Base-by-base conservation (phyloP, 2,329 filamentous ascomycete species). In the Neocatenulostroma microsporum region DNA sequence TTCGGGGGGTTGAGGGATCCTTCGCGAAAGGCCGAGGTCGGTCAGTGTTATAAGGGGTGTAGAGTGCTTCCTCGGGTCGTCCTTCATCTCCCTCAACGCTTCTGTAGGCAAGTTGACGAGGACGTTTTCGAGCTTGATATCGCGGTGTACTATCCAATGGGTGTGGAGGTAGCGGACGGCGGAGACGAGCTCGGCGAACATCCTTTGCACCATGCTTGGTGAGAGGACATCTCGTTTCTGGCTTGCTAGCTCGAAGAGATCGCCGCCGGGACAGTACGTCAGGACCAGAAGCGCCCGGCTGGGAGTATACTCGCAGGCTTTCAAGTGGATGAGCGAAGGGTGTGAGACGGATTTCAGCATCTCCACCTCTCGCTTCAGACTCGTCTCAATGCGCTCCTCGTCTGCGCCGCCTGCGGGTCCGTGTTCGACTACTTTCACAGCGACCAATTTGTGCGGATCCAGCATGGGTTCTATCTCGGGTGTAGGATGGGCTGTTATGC, bases 61-160 rank as follows among this genome's bases (percentile, higher is more conserved):
- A 8, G 86, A 83, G 51, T 94, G 85, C 0, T 70, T 78, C 30
- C 73, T 68, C 72, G 86, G 94, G 53, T 89, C 74, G 53, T 89
- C 74, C 21, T 73, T 66, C 5, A 51, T 68, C 44, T 52, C 76
- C 67, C 26, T 93, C 74, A 54, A 84, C 76, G 19, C 74, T 57
- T 40, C 29, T 4, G 76, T 68, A 0, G 82, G 76, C 31, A 94
- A 70, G 56, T 94, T 96, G 53, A 96, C 82, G 20, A 98, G 78
- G 27, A 95, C 85, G 60, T 96, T 98, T 70, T 98, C 91, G 41
- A 98, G 79, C 66, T 98, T 98, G 62, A 98, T 93, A 61, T 98
- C 91, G 42, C 91, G 79, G 59, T 98, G 91, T 36, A 96, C 89
- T 56, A 98, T 94, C 49, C 77, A 80, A 51, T 84, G 71, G 36